Base-by-base conservation (phyloP, 192 early-diverging fungal species). In the Coemansia sp. region DNA sequence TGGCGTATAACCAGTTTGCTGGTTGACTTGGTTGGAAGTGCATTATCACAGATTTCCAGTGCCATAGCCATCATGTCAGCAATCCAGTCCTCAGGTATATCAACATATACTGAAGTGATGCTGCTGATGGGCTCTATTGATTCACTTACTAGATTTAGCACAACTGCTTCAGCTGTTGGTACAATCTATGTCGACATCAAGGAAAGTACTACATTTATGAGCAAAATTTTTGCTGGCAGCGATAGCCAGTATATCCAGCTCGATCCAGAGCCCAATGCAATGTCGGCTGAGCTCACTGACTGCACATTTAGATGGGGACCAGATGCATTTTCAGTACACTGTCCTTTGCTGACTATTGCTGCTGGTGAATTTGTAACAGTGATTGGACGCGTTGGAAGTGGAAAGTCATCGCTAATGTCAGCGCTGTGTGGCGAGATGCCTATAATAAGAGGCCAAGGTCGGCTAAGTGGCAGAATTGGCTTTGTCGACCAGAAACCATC, bases 41-140 rank as follows among this genome's bases (percentile, higher is more conserved):
- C 70, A 4, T 60, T 64, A 0, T 84, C 85, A 0, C 82, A 87
- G 24, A 47, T 88, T 8, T 82, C 89, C 15, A 83, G 82, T 1
- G 78, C 84, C 7, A 43, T 79, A 14, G 74, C 85, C 2, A 89
- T 90, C 54, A 78, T 76, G 19, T 85, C 75, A 37, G 86, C 86
- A 64, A 82, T 80, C 39, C 72, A 76, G 27, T 29, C 70, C 0
- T 43, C 73, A 7, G 52, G 49, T 7, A 59, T 59, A 23, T 24
- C 70, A 8, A 41, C 17, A 1, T 76, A 76, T 8, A 10, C 64
- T 0, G 68, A 76, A 0, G 38, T 67, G 0, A 41, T 60, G 19
- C 25, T 76, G 25, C 29, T 76, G 5, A 55, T 67, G 41, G 25
- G 22, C n/a, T 76, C 68, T 1, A 67, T 76, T 15, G 32, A 37